Conservation (phyloP, 768 basidiomycete species). For the Rhizopogon sp. region DNA sequence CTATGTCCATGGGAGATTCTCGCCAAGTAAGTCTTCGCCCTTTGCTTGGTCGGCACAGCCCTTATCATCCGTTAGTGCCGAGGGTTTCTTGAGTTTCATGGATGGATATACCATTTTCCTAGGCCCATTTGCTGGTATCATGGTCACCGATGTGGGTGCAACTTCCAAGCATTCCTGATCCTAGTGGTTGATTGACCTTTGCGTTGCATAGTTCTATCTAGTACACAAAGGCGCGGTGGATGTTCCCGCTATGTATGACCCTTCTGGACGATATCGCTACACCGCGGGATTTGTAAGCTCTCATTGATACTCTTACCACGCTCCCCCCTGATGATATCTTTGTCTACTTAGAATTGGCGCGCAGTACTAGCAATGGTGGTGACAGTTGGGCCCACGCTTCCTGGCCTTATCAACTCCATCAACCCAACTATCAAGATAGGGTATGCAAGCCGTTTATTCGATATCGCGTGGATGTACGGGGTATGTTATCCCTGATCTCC, state of each 20-base stretch:
- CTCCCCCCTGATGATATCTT: background rate
- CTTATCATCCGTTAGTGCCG: conserved; percentile 31
- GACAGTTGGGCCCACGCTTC: conserved; percentile 68
- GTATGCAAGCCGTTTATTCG: conserved; percentile 50
- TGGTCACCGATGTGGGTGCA: conserved; percentile 49
- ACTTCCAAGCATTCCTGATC: background rate
- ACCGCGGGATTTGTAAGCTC: conserved; percentile 63
- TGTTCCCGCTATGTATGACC: conserved; percentile 81
- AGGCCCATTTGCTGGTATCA: conserved; percentile 79
- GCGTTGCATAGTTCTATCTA: conserved; percentile 60
- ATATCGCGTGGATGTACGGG: conserved; percentile 74
- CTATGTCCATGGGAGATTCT: conserved; percentile 84
- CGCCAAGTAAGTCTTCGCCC: conserved; percentile 25
- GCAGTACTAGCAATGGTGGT: conserved; percentile 65
- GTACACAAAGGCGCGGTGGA: conserved; percentile 69
- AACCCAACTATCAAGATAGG: conserved; percentile 61
- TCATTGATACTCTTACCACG: background rate
- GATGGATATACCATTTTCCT: conserved; percentile 82
- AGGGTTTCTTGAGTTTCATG: conserved; percentile 76
- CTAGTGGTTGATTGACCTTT: background rate
- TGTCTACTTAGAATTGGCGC: conserved; percentile 64
- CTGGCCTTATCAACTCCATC: conserved; percentile 75
- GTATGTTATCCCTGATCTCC: conserved; percentile 34
- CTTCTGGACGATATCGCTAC: conserved; percentile 75
- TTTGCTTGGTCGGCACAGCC: background rate